Percentiles rank a stretch among this genome's conserved stretches.
Evolutionary conservation across 108 stramenopile genomes (phyloP).

Genomic region (Cyclotella baltica): DNA sequence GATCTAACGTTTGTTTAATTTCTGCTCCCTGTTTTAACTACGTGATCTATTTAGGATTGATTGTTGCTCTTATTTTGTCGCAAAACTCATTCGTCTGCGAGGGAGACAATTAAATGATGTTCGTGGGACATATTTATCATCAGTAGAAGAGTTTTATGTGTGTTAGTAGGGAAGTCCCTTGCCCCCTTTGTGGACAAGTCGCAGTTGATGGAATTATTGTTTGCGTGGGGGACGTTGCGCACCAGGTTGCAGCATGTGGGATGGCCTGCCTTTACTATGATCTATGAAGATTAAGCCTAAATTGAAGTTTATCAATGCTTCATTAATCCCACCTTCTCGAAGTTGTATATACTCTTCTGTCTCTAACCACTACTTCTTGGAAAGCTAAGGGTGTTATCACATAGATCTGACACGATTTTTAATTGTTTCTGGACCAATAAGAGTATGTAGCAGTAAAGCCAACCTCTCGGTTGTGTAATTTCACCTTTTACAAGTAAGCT

Average conservation of each 20-base stretch:
- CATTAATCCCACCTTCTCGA: too few species aligned
- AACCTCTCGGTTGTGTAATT: too few species aligned
- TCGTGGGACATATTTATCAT: background rate
- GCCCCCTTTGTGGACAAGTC: too few species aligned
- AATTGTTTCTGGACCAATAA: too few species aligned
- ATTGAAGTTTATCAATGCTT: background rate
- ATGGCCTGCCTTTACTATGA: background rate
- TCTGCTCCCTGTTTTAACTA: constrained; percentile 75
- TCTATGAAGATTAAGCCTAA: background rate
- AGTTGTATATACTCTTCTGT: too few species aligned
- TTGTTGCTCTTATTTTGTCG: constrained; percentile 98
- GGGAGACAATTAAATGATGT: constrained; percentile 67
- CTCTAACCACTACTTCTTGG: too few species aligned
- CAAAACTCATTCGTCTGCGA: constrained; percentile 91
- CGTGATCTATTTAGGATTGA: constrained; percentile 65
- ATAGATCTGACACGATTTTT: too few species aligned
- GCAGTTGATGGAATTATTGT: too few species aligned
- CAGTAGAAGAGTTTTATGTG: background rate
- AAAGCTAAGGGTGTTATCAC: too few species aligned
- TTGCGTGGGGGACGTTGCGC: background rate
- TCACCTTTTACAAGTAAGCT: too few species aligned
- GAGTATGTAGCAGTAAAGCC: too few species aligned
- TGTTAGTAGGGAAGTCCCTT: background rate
- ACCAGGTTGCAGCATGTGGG: constrained; percentile 7
- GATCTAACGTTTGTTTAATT: constrained; percentile 11